Percentiles rank a stretch among this genome's conserved stretches.
Conservation (phyloP, 345 rosid genomes). For the Mercurialis annua region DNA sequence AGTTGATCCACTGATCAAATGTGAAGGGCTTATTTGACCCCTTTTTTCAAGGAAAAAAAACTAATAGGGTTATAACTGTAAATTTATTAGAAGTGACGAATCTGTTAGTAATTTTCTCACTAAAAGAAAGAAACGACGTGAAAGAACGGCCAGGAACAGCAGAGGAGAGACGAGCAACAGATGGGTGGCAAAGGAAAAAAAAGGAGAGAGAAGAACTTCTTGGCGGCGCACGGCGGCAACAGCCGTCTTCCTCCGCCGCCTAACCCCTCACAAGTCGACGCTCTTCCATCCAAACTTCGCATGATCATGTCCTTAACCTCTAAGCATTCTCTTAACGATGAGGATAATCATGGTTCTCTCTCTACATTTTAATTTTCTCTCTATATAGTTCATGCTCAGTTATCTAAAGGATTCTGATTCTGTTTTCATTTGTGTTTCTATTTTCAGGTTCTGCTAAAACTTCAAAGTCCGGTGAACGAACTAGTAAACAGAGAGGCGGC, state of each 20-base stretch:
- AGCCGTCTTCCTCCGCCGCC: constrained; percentile 86
- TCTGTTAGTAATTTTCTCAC: too few relatives aligned
- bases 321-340: background rate
- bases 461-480: constrained; percentile 22
- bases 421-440: background rate
- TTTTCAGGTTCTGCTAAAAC: constrained; percentile 28
- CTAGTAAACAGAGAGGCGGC: constrained; percentile 16
- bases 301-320: constrained; percentile 57
- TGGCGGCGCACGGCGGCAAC: constrained; percentile 75
- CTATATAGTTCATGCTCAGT: background rate
- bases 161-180: background rate
- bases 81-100: too few relatives aligned
- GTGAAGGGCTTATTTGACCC: too few relatives aligned
- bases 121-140: too few relatives aligned
- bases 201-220: constrained; percentile 81
- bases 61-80: too few relatives aligned
- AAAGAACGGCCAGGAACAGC: too few relatives aligned
- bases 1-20: too few relatives aligned
- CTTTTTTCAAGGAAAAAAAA: too few relatives aligned
- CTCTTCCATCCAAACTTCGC: constrained; percentile 81
- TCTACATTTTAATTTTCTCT: background rate
- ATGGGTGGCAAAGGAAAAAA: constrained; percentile 85
- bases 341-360: constrained; percentile 24
- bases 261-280: constrained; percentile 58
- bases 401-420: background rate